Conservation (phyloP, 805 yeast species). For the Pichia manshurica region DNA sequence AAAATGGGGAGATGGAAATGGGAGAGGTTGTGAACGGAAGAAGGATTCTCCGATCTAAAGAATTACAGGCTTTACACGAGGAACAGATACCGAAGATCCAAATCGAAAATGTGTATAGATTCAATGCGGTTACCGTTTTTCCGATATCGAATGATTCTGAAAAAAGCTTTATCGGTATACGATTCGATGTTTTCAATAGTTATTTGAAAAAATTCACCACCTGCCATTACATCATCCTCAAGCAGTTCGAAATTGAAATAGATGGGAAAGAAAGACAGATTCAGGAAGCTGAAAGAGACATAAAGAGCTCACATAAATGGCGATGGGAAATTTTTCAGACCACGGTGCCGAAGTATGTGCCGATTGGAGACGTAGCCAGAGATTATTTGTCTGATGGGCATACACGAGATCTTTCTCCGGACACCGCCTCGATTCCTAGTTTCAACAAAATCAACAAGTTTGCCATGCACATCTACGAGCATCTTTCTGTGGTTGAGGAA, state of each 20-base stretch:
- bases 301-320: too few species aligned
- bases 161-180: conserved; percentile 38
- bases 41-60: not conserved
- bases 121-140: conserved; percentile 47
- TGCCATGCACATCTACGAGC: conserved; percentile 22
- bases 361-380: conserved; percentile 20
- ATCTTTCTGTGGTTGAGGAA: conserved; percentile 22
- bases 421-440: not conserved
- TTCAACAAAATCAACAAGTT: conserved; percentile 21
- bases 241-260: conserved; percentile 8
- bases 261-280: not conserved
- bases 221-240: conserved; percentile 47
- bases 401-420: conserved; percentile 6
- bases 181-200: conserved; percentile 41
- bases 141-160: conserved; percentile 33
- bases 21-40: conserved; percentile 6
- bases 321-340: conserved; percentile 32
- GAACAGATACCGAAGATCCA: conserved; percentile 25
- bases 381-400: conserved; percentile 19
- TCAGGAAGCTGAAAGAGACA: too few species aligned
- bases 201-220: conserved; percentile 27
- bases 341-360: conserved; percentile 31
- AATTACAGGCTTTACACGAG: conserved; percentile 3
- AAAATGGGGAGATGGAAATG: conserved; percentile 1
- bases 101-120: conserved; percentile 42